Conservation (phyloP, 257 asterid genomes). For the Solanum habrochaites region DNA sequence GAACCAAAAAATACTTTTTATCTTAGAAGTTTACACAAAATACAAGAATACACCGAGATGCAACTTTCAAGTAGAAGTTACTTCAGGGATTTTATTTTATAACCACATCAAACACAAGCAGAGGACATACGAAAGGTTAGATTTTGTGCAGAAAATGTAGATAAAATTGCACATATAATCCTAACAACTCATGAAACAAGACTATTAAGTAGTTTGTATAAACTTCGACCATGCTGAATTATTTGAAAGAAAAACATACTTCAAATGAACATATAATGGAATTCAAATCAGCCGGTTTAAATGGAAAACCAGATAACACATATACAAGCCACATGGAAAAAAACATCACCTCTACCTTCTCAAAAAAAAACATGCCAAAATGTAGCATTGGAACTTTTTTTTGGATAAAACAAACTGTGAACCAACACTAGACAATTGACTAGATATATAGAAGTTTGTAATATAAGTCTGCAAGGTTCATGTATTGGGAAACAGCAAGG, state of each 20-base stretch:
- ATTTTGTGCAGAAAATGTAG: neutral
- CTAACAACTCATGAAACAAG: neutral
- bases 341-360: neutral
- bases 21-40: neutral
- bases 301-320: neutral
- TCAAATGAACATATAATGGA: neutral
- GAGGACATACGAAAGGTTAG: neutral
- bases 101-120: neutral
- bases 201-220: neutral
- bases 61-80: neutral
- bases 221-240: neutral
- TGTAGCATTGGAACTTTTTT: neutral
- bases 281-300: neutral
- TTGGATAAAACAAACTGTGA: neutral
- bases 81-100: neutral
- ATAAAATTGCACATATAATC: neutral
- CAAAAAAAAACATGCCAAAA: neutral
- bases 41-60: neutral
- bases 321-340: neutral
- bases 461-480: neutral
- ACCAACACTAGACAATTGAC: neutral
- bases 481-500: neutral
- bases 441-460: neutral
- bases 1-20: neutral
- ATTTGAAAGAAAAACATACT: neutral